Conservation (phyloP, 1,284 basidiomycete genomes). For the Fomes fomentarius region DNA sequence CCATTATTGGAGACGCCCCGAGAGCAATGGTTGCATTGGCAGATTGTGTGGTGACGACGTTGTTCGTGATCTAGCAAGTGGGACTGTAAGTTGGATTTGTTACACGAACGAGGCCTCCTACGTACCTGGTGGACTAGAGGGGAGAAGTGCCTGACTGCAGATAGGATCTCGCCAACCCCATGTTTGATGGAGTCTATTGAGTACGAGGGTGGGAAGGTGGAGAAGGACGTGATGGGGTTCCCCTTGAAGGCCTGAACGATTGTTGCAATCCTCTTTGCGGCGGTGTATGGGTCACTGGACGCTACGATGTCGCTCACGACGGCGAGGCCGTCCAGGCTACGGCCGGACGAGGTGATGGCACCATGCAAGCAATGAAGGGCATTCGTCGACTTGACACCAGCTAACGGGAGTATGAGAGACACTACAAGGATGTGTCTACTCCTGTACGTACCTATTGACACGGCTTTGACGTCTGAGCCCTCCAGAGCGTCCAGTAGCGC, state of each 20-base stretch:
- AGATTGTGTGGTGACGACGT: constrained; percentile 88
- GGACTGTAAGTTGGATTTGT: not conserved
- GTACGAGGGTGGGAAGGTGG: constrained; percentile 24
- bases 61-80: constrained; percentile 79
- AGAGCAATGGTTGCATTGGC: constrained; percentile 92
- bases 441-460: constrained; percentile 85
- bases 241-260: constrained; percentile 48
- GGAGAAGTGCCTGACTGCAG: constrained; percentile 50
- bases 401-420: constrained; percentile 41
- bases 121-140: constrained; percentile 84
- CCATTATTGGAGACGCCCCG: constrained; percentile 94
- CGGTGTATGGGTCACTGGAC: constrained; percentile 60
- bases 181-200: constrained; percentile 37
- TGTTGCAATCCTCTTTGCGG: constrained; percentile 54
- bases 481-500: constrained; percentile 66
- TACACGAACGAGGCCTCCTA: not conserved
- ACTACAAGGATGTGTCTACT: too few relatives aligned
- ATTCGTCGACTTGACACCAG: constrained; percentile 82
- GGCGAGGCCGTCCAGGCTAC: constrained; percentile 80
- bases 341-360: constrained; percentile 59
- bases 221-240: constrained; percentile 23
- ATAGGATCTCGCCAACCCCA: constrained; percentile 49
- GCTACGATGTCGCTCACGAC: constrained; percentile 90
- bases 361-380: constrained; percentile 74
- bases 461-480: constrained; percentile 66